Base-by-base conservation (phyloP, 2,329 filamentous ascomycete genomes). In the Sporothrix pseudoabietina region DNA sequence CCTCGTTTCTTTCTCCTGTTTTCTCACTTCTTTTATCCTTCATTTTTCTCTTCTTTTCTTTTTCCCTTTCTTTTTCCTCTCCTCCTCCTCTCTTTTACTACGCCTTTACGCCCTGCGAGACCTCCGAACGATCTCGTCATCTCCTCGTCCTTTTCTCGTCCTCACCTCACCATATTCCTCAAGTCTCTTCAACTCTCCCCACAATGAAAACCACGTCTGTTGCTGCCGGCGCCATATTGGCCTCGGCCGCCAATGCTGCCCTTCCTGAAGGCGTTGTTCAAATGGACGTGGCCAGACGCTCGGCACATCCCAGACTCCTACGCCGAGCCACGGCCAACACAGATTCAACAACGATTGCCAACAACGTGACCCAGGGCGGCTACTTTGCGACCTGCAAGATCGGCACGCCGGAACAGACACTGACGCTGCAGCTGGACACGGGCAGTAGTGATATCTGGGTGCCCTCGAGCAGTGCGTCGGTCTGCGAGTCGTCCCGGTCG, bases 391-490 rank as follows among this genome's bases (percentile, higher is more conserved):
- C 85, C 30, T 85, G 89, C 74, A 80, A 82, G 35, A 78, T 91
- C 32, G 89, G 89, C 22, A 89, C 85, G 7, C 89, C 89, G 0
- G 80, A 81, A 14, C 89, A 91, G 77, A 80, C 84, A 4, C 74
- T 91, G 55, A 85, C 84, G 1, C 80, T 91, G 71, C 87, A 90
- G 78, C 83, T 91, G 61, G 89, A 91, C 79, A 91, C 89, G 0
- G 89, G 89, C 57, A 90, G 88, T 77, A 90, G 88, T 75, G 89
- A 91, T 80, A 85, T 89, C 30, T 91, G 89, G 89, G 84, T 91
- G 54, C 84, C 86, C 16, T 79, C 80, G 59, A 79, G 77, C 73
- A 68, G 72, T 5, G 80, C 84, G 1, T 75, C 74, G 47, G 82
- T 85, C 14, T 88, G 86, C 78, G 74, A 79, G 19, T 74, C 78